These are phyloP conservation scores for Clarireedia hainanense DNA, from an alignment of 2,329 filamentous ascomycete genomes.

Conservation along the genomic window DNA sequence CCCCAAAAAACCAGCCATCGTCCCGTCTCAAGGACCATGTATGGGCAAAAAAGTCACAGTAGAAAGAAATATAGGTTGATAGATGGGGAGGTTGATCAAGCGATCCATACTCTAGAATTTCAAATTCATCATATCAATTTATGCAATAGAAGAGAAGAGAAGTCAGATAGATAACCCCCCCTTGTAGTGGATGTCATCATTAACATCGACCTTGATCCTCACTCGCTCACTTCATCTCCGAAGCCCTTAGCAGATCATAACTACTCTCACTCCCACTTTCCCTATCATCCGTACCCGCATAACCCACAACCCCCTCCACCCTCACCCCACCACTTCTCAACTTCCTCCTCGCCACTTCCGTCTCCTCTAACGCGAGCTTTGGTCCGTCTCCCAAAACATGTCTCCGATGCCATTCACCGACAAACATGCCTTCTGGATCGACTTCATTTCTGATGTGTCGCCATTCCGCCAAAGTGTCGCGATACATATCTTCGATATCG, in stretches of 20 bases:
- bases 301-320: conserved; percentile 16
- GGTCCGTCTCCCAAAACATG: conserved; percentile 43
- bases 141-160: no score
- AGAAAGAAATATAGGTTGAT: no score
- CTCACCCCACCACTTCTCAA: conserved; percentile 21
- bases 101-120: background rate
- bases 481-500: conserved; percentile 63
- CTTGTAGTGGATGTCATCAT: background rate
- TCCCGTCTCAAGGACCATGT: no score
- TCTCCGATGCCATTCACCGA: conserved; percentile 81
- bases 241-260: conserved; percentile 24
- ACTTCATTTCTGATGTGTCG: conserved; percentile 58
- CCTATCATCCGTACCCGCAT: conserved; percentile 11
- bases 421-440: conserved; percentile 79
- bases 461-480: conserved; percentile 58
- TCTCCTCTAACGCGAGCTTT: conserved; percentile 24
- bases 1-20: no score
- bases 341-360: conserved; percentile 20
- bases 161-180: background rate
- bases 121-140: background rate
- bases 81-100: no score
- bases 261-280: conserved; percentile 16
- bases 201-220: background rate
- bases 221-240: conserved; percentile 9
- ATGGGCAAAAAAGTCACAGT: no score